Conservation (phyloP, 805 yeast species). For the Candida stauntonica region DNA sequence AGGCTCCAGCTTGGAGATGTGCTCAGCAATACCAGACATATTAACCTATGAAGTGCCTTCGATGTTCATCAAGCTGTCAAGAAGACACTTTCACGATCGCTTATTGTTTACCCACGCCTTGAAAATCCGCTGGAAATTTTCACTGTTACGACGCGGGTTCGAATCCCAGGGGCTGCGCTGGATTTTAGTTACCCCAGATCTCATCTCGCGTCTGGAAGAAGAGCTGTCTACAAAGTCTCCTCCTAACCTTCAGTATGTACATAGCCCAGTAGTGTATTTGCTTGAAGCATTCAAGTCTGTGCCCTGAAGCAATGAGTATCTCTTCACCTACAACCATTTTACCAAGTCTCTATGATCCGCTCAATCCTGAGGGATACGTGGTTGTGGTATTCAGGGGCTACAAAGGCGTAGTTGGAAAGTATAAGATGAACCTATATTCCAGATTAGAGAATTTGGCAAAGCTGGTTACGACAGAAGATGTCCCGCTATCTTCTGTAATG, state of each 20-base stretch:
- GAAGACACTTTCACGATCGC: too few species aligned
- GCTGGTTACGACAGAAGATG: neutral
- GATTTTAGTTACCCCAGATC: too few species aligned
- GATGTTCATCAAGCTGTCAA: too few species aligned
- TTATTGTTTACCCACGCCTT: too few species aligned
- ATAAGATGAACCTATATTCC: slow-evolving; percentile 1
- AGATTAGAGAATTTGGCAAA: neutral
- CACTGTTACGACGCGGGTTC: neutral
- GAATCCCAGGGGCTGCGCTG: too few species aligned
- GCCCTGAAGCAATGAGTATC: neutral
- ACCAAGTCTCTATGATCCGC: neutral
- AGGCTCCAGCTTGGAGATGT: slow-evolving; percentile 14
- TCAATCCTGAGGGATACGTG: neutral
- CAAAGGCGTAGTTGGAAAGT: neutral
- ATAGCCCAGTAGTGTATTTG: too few species aligned
- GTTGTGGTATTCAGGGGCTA: neutral
- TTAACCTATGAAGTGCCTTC: neutral
- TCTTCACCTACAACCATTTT: neutral
- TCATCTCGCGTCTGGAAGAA: too few species aligned
- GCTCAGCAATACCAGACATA: neutral
- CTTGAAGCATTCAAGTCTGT: too few species aligned
- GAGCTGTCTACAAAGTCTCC: too few species aligned
- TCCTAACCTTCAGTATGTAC: too few species aligned
- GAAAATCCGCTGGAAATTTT: neutral
- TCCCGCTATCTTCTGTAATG: neutral